phyloP scores from a whole-genome alignment of 208 protist species.

The Leishmania aethiopica region DNA sequence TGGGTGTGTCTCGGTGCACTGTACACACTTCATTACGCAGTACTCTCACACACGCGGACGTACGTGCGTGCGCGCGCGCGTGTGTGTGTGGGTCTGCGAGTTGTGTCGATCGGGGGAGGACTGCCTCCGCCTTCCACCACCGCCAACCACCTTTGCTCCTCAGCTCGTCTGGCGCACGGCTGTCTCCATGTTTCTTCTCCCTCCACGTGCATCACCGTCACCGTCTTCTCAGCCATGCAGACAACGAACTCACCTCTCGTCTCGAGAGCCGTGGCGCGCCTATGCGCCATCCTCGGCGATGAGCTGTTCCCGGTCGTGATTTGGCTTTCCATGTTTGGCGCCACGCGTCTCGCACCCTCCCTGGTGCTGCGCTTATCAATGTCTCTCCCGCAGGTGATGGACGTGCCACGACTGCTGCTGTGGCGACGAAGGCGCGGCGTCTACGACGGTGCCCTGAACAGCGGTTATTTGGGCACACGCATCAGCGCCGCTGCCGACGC shows the following conservation, averaged over 20 bases:
- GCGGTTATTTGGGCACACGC: not conserved
- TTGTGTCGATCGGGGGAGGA: not conserved
- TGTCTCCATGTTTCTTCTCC: not conserved
- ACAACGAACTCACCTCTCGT: not conserved
- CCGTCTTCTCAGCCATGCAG: not conserved
- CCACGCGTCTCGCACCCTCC: slow-evolving; percentile 22
- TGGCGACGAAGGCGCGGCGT: slow-evolving; percentile 16
- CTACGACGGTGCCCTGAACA: not conserved
- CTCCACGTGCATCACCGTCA: not conserved
- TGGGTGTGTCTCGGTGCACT: not conserved
- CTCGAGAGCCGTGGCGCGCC: not conserved
- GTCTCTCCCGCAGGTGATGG: slow-evolving; percentile 30
- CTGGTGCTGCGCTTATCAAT: slow-evolving; percentile 27
- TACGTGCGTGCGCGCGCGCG: not conserved
- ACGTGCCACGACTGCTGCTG: slow-evolving; percentile 29
- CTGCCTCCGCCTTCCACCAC: not conserved
- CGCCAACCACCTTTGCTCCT: not conserved
- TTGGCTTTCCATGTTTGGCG: slow-evolving; percentile 29
- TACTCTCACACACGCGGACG: not conserved
- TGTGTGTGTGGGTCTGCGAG: not conserved
- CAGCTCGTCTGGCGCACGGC: not conserved
- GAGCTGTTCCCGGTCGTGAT: slow-evolving; percentile 26
- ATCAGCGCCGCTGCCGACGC: slow-evolving; percentile 21
- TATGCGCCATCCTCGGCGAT: slow-evolving; percentile 18
- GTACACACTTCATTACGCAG: not conserved